Base-by-base conservation (phyloP, 2,329 filamentous ascomycete genomes). In the Anthostomella pinea region DNA sequence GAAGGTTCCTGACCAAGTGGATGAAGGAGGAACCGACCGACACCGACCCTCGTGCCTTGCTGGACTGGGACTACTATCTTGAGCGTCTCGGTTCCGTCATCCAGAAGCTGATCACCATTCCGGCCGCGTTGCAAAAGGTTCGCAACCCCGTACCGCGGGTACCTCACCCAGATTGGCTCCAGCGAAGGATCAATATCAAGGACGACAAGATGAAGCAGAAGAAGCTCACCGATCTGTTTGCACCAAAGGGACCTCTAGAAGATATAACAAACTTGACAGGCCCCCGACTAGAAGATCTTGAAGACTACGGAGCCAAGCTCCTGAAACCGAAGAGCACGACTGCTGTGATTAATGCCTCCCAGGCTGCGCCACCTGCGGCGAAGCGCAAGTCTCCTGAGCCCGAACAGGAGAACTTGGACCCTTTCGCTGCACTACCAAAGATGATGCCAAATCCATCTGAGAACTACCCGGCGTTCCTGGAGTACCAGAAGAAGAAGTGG, bases 401-500 rank as follows among this genome's bases (percentile, higher is more conserved):
- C 2, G 72, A 70, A 27, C 60, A 66, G 48, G 79, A 83, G 29
- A 79, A 76, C 3, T 65, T 75, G 0, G 87, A 97, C 56, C 89
- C 89, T 0, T 94, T 88, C 62, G 83, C 88, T 18, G 79, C 79
- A 16, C 72, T 98, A 10, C 93, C 93, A 0, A 79, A 84, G 43
- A 75, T 79, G 26, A 94, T 95, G 85, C 91, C 93, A 2, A 78
- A 77, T 16, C 85, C 93, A 14, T 86, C 81, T 0, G 81, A 93
- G 31, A 85, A 98, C 62, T 99, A 99, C 51, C 69, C 79, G 13
- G 87, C 79, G 0, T 98, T 95, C 70, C 63, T 99, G 35, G 76
- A 85, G 56, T 97, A 97, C 56, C 93, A 98, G 60, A 99, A 99
- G 65, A 81, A 90, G 67, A 98, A 98, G 64, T 99, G 93, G 93